phyloP scores from a whole-genome alignment of 140 eudicot genomes.

The Cichorium intybus region DNA sequence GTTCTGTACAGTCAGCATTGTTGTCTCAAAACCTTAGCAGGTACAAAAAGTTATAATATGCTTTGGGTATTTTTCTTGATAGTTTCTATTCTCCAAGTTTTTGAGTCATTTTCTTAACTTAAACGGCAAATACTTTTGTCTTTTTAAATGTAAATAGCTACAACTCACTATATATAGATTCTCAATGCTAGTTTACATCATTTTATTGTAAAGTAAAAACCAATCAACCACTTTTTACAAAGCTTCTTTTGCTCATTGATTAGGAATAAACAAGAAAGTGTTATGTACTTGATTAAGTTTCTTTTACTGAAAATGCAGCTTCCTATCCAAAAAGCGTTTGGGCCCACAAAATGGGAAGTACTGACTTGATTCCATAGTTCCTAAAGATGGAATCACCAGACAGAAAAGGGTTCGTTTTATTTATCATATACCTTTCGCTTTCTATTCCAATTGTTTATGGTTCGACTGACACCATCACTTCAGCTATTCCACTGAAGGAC shows the following conservation, averaged over 20 bases:
- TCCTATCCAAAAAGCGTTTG: background rate
- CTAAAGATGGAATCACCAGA: slow-evolving; percentile 4
- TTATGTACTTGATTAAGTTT: slow-evolving; percentile 7
- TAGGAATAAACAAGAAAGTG: background rate
- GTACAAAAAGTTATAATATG: slow-evolving; percentile 12
- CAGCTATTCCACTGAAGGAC: slow-evolving; percentile 29
- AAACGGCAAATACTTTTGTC: background rate
- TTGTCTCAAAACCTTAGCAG: slow-evolving; percentile 7
- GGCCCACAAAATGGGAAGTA: background rate
- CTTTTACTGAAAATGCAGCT: slow-evolving; percentile 20
- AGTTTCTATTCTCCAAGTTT: background rate
- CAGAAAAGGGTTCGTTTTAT: background rate
- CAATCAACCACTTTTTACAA: background rate
- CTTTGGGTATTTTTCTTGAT: background rate
- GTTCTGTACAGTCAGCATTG: background rate
- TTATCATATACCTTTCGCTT: slow-evolving; percentile 12
- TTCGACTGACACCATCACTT: slow-evolving; percentile 27
- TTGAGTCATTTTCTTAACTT: background rate
- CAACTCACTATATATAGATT: background rate
- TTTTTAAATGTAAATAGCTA: background rate
- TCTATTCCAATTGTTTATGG: slow-evolving; percentile 10
- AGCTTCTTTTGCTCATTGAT: background rate
- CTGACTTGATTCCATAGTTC: slow-evolving; percentile 3
- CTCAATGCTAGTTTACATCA: background rate
- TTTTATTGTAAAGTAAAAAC: background rate